Percentiles rank a stretch among this genome's conserved stretches.
These are phyloP conservation scores for Heritiera littoralis DNA, from an alignment of 345 rosid genomes.

Conservation along the genomic window DNA sequence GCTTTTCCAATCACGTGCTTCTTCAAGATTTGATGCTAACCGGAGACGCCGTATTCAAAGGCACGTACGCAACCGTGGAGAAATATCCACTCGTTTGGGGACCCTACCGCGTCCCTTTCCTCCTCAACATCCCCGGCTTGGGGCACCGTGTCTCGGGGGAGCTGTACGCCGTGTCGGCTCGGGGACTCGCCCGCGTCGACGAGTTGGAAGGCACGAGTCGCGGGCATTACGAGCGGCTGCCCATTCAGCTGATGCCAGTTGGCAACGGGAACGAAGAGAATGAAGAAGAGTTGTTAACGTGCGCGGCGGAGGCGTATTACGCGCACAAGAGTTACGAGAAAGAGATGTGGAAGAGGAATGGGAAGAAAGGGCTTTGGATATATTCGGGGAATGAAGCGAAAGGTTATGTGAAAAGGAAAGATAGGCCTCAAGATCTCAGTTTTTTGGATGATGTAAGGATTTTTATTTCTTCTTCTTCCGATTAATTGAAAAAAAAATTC, in stretches of 20 bases:
- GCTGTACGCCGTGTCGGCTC: conserved; percentile 63
- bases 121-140: conserved; percentile 65
- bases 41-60: conserved; percentile 69
- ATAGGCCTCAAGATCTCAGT: conserved; percentile 62
- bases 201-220: conserved; percentile 71
- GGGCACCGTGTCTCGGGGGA: conserved; percentile 70
- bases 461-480: conserved; percentile 47
- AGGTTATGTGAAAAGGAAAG: conserved; percentile 69
- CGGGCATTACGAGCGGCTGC: conserved; percentile 63
- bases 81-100: conserved; percentile 80
- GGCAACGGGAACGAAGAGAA: background rate
- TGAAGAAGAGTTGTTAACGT: background rate
- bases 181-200: conserved; percentile 61
- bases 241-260: conserved; percentile 32
- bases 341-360: conserved; percentile 65
- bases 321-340: conserved; percentile 58
- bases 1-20: conserved; percentile 69
- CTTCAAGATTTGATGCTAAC: conserved; percentile 66
- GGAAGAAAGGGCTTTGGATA: conserved; percentile 39
- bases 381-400: conserved; percentile 66
- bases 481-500: conserved; percentile 11
- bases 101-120: conserved; percentile 83
- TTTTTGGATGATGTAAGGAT: conserved; percentile 70
- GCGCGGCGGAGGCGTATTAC: conserved; percentile 61
- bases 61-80: conserved; percentile 46